phyloP scores from a whole-genome alignment of 768 basidiomycete genomes.

The Russula ochroleuca region DNA sequence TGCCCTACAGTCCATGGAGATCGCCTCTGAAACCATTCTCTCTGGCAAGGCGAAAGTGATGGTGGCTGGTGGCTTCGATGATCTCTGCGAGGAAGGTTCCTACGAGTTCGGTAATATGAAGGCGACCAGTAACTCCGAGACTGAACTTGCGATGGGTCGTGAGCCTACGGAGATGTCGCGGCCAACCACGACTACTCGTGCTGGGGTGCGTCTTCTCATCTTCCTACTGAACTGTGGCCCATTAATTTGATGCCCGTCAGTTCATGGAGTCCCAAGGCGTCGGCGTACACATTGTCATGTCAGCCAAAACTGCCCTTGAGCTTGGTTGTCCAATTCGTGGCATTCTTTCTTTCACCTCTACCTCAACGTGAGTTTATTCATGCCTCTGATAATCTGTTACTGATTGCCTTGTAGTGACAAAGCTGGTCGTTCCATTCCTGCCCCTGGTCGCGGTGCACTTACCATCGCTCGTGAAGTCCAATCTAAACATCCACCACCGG shows the following conservation, averaged over 20 bases:
- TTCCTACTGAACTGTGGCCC: constrained; percentile 12
- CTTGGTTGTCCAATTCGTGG: constrained; percentile 92
- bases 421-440: constrained; percentile 96
- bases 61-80: constrained; percentile 98
- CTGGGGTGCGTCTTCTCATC: constrained; percentile 58
- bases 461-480: constrained; percentile 82
- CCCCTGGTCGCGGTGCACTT: constrained; percentile 91
- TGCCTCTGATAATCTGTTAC: constrained; percentile 1
- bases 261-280: constrained; percentile 98
- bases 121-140: constrained; percentile 94
- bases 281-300: constrained; percentile 97
- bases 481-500: constrained; percentile 70
- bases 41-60: constrained; percentile 98
- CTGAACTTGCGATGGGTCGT: constrained; percentile 98
- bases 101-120: constrained; percentile 99
- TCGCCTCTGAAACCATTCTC: constrained; percentile 92
- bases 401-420: constrained; percentile 64
- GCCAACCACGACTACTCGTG: constrained; percentile 91
- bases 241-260: constrained; percentile 34
- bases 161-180: constrained; percentile 99
- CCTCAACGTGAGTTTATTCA: constrained; percentile 68
- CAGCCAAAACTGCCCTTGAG: constrained; percentile 90
- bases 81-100: constrained; percentile 96
- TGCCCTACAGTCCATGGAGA: constrained; percentile 95
- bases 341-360: constrained; percentile 92